These are phyloP conservation scores for Cryphonectria naterciae DNA, from an alignment of 2,329 filamentous ascomycete species.

Conservation along the genomic window DNA sequence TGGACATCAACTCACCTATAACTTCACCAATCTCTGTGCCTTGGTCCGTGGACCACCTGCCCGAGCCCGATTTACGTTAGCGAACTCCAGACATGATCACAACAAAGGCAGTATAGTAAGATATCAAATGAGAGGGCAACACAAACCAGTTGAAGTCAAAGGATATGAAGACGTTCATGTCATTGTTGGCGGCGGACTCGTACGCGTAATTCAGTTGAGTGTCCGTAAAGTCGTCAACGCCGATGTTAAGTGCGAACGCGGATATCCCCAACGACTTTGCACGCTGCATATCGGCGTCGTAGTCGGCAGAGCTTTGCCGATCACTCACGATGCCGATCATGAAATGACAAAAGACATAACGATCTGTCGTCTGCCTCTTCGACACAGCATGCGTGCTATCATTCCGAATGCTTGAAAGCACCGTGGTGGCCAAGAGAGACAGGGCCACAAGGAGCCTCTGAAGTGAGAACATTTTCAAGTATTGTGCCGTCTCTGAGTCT, in stretches of 20 bases:
- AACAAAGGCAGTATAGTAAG: not conserved
- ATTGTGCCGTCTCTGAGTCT: not conserved
- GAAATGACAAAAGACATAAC: slow-evolving; percentile 49
- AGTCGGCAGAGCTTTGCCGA: slow-evolving; percentile 47
- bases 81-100: not conserved
- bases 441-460: not conserved
- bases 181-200: slow-evolving; percentile 49
- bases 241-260: slow-evolving; percentile 39
- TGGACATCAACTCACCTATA: slow-evolving; percentile 34
- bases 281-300: slow-evolving; percentile 42
- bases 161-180: slow-evolving; percentile 60
- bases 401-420: not conserved
- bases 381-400: not conserved
- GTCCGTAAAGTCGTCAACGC: slow-evolving; percentile 46
- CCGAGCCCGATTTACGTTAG: slow-evolving; percentile 33
- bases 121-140: not conserved
- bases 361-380: slow-evolving; percentile 7
- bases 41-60: slow-evolving; percentile 47
- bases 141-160: slow-evolving; percentile 61
- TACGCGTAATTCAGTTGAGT: slow-evolving; percentile 54
- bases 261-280: slow-evolving; percentile 35
- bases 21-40: slow-evolving; percentile 47
- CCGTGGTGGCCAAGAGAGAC: not conserved
- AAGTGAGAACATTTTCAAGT: not conserved
- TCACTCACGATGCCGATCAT: slow-evolving; percentile 52